Evolutionary conservation across 305 asterid species (phyloP).

Genomic region (Fraxinus paxiana): DNA sequence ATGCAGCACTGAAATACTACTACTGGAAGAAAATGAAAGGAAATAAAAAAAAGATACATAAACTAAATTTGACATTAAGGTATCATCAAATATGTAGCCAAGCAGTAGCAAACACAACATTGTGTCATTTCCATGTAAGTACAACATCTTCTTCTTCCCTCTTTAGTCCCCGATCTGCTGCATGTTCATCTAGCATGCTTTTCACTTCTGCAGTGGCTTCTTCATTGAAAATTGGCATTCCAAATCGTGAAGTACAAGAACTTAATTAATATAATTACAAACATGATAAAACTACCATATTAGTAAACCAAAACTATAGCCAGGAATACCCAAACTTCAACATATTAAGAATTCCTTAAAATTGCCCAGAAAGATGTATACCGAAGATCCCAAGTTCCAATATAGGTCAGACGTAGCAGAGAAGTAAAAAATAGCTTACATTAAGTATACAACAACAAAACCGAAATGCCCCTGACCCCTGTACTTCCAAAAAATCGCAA

Average conservation of each 20-base stretch:
- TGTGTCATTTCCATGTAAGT: slow-evolving; percentile 95
- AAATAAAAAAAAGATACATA: too few species aligned
- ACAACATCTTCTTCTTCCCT: slow-evolving; percentile 72
- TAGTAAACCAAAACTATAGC: neutral
- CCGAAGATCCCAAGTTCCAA: neutral
- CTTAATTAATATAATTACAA: too few species aligned
- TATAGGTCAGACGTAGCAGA: neutral
- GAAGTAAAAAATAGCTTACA: neutral
- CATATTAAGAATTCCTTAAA: neutral
- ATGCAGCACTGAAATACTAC: neutral
- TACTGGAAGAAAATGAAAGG: too few species aligned
- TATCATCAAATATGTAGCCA: too few species aligned
- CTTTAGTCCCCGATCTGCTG: slow-evolving; percentile 31
- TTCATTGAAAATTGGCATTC: too few species aligned
- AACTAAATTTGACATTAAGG: too few species aligned
- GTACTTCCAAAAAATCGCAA: neutral
- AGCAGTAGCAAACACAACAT: slow-evolving; percentile 78
- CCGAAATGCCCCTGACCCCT: neutral
- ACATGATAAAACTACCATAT: too few species aligned
- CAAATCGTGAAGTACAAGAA: too few species aligned
- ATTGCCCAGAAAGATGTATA: neutral
- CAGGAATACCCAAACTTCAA: neutral
- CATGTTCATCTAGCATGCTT: too few species aligned
- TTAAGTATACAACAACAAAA: neutral
- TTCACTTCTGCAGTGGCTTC: too few species aligned